Conservation (phyloP, 2,329 filamentous ascomycete species). For the Trichoderma semiorbis region DNA sequence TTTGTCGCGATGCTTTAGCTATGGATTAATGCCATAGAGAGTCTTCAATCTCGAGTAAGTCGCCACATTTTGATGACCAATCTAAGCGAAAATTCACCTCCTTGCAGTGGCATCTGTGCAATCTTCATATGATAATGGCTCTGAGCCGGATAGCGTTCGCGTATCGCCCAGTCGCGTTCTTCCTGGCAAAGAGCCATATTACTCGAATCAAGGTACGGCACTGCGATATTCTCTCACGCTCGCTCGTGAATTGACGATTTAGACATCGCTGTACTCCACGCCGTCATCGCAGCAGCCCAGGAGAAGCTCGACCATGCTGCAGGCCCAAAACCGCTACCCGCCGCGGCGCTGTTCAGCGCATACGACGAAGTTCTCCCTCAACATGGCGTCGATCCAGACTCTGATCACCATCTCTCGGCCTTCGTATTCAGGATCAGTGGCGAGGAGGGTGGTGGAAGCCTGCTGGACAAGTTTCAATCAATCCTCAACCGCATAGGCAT, state of each 20-base stretch:
- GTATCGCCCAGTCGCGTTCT: constrained; percentile 28
- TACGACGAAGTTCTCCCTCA: constrained; percentile 74
- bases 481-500: constrained; percentile 69
- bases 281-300: constrained; percentile 71
- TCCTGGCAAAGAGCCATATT: constrained; percentile 41
- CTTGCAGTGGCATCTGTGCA: constrained; percentile 30
- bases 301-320: constrained; percentile 55
- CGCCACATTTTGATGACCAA: background rate
- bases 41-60: constrained; percentile 29
- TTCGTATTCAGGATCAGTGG: constrained; percentile 77
- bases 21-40: constrained; percentile 35
- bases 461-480: constrained; percentile 68
- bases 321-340: constrained; percentile 63
- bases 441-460: constrained; percentile 51
- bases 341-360: constrained; percentile 74
- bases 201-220: constrained; percentile 57
- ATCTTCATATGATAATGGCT: constrained; percentile 23
- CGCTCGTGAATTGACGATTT: background rate
- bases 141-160: constrained; percentile 30
- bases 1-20: constrained; percentile 14
- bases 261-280: constrained; percentile 78
- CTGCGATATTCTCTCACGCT: background rate
- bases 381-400: constrained; percentile 66
- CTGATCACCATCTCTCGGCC: constrained; percentile 71
- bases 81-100: background rate